Evolutionary conservation across 805 yeast species (phyloP).

Genomic region (Lachancea kluyveri): DNA sequence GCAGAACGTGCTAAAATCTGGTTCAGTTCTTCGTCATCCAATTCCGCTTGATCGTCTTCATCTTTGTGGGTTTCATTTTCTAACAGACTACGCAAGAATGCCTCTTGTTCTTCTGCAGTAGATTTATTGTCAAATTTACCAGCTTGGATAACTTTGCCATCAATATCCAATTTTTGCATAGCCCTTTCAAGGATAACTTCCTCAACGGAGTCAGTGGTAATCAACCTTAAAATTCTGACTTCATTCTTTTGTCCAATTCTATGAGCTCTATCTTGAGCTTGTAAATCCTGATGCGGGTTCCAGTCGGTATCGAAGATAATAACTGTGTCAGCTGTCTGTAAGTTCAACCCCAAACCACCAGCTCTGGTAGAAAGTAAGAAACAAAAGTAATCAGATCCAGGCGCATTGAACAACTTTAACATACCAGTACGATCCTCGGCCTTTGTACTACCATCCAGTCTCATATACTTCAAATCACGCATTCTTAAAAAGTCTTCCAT

Average conservation of each 20-base stretch:
- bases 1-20: constrained; percentile 66
- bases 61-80: constrained; percentile 61
- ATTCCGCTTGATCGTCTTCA: constrained; percentile 36
- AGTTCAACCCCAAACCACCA: constrained; percentile 81
- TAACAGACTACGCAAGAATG: constrained; percentile 59
- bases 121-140: constrained; percentile 87
- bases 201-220: constrained; percentile 77
- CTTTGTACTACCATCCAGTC: constrained; percentile 78
- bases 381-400: constrained; percentile 69
- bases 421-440: constrained; percentile 77
- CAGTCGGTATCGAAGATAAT: constrained; percentile 84
- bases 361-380: constrained; percentile 80
- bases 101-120: constrained; percentile 83
- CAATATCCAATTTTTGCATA: constrained; percentile 75
- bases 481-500: constrained; percentile 78
- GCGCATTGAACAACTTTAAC: constrained; percentile 70
- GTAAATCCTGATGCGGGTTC: constrained; percentile 90
- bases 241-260: constrained; percentile 88
- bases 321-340: constrained; percentile 85
- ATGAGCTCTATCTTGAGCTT: constrained; percentile 87
- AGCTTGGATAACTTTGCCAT: constrained; percentile 86
- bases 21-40: constrained; percentile 66
- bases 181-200: constrained; percentile 80
- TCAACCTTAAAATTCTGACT: constrained; percentile 72
- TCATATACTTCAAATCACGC: constrained; percentile 59